Percentiles rank a stretch among this genome's conserved stretches.
Conservation (phyloP, 352 stramenopile species). For the Lagenidium giganteum region DNA sequence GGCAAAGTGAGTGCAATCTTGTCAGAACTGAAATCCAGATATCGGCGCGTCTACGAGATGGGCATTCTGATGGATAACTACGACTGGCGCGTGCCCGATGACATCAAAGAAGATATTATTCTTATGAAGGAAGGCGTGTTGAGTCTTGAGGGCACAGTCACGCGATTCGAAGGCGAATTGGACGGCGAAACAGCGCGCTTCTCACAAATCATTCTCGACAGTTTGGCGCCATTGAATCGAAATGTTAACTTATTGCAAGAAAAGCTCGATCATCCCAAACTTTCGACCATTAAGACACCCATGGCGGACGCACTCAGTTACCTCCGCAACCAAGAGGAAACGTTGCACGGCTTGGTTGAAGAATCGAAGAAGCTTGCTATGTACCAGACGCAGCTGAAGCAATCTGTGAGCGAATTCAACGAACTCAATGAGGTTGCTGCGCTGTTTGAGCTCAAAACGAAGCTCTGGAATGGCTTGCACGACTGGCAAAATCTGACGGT, state of each 20-base stretch:
- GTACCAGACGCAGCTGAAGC: conserved; percentile 87
- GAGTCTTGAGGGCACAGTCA: conserved; percentile 85
- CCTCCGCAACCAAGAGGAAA: conserved; percentile 62
- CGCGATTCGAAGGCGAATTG: conserved; percentile 86
- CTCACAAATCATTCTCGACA: conserved; percentile 86
- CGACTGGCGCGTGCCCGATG: conserved; percentile 87
- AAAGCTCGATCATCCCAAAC: conserved; percentile 77
- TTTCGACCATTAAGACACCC: conserved; percentile 68
- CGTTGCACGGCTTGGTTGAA: conserved; percentile 66
- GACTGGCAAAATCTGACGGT: conserved; percentile 81
- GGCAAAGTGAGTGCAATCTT: conserved; percentile 53
- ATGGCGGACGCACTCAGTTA: conserved; percentile 76
- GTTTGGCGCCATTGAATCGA: conserved; percentile 70
- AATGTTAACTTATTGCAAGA: conserved; percentile 71
- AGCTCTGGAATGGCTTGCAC: conserved; percentile 84
- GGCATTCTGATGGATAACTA: conserved; percentile 90
- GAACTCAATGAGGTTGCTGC: conserved; percentile 83
- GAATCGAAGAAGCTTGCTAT: conserved; percentile 83
- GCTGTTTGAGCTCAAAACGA: conserved; percentile 88
- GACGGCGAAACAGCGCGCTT: conserved; percentile 91
- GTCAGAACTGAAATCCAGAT: conserved; percentile 58
- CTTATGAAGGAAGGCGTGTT: conserved; percentile 92
- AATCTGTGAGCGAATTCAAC: conserved; percentile 85
- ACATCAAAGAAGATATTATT: conserved; percentile 91
- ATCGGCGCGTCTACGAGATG: conserved; percentile 84